Conservation (phyloP, 495 filamentous ascomycete genomes). For the Tuber calosporum region DNA sequence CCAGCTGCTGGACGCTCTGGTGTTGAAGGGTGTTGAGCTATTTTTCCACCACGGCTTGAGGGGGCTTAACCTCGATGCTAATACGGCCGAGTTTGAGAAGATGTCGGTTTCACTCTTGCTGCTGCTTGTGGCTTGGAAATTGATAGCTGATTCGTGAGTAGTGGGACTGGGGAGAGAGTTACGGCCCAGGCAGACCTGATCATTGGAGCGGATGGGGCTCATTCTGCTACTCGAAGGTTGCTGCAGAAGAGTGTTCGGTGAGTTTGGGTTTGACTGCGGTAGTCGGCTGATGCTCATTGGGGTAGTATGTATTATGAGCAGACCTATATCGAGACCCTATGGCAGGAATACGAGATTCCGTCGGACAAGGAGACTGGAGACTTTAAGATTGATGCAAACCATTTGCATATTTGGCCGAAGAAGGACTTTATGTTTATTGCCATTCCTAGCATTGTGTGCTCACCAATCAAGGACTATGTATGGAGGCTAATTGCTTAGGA, state of each 20-base stretch:
- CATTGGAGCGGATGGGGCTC: conserved; percentile 93
- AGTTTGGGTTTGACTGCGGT: not conserved
- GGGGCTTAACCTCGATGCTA: conserved; percentile 69
- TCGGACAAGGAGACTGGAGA: conserved; percentile 50
- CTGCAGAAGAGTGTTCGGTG: conserved; percentile 71
- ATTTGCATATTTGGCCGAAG: conserved; percentile 96
- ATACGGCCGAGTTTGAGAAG: conserved; percentile 80
- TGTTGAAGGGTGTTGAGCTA: conserved; percentile 75
- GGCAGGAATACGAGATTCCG: conserved; percentile 90
- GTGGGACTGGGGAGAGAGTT: conserved; percentile 48
- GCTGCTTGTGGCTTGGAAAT: not conserved
- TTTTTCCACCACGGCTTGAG: conserved; percentile 88
- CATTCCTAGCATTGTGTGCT: conserved; percentile 63
- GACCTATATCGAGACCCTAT: conserved; percentile 91
- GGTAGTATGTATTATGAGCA: conserved; percentile 83
- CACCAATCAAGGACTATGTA: conserved; percentile 14
- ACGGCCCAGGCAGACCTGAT: conserved; percentile 81
- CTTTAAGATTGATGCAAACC: conserved; percentile 77
- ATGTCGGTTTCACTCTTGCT: conserved; percentile 34
- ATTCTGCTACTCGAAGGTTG: conserved; percentile 80
- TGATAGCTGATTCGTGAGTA: conserved; percentile 7
- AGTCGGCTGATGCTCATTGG: not conserved
- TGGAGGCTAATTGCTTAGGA: conserved; percentile 48
- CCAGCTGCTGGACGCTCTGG: conserved; percentile 74
- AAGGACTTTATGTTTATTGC: conserved; percentile 96